phyloP scores from a whole-genome alignment of 83 land plant genomes.

The Diphasiastrum complanatum region DNA sequence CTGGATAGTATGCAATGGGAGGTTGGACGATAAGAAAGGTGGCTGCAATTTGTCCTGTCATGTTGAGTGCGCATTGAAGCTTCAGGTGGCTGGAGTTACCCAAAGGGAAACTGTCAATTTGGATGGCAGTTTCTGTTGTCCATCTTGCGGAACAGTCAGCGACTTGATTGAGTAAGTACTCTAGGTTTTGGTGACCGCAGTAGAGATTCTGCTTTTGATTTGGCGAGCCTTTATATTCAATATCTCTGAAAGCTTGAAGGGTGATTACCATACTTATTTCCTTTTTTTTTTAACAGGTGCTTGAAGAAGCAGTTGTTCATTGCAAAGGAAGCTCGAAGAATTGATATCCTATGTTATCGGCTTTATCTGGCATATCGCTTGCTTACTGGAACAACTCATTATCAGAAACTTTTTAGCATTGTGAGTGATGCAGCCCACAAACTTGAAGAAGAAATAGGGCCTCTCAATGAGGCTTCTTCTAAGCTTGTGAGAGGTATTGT shows the following conservation, averaged over 20 bases:
- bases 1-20: conserved; percentile 62
- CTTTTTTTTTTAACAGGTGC: conserved; percentile 33
- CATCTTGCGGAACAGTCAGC: conserved; percentile 60
- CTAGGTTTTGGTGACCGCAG: not conserved
- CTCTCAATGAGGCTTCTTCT: conserved; percentile 35
- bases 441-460: conserved; percentile 63
- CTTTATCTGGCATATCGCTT: conserved; percentile 49
- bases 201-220: not conserved
- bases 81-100: conserved; percentile 41
- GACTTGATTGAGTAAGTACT: conserved; percentile 60
- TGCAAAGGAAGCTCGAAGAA: conserved; percentile 77
- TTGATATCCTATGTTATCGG: conserved; percentile 63
- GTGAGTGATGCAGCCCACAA: conserved; percentile 43
- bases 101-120: conserved; percentile 19
- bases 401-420: conserved; percentile 31
- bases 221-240: not conserved
- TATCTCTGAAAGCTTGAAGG: not conserved
- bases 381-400: conserved; percentile 39
- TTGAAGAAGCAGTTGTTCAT: conserved; percentile 63
- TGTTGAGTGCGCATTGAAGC: conserved; percentile 59
- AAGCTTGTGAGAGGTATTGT: conserved; percentile 63
- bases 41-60: conserved; percentile 75
- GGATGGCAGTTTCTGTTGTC: conserved; percentile 60
- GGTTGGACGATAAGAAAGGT: conserved; percentile 24
- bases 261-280: not conserved